Conservation (phyloP, 2,329 filamentous ascomycete species). For the Diaporthe eres region DNA sequence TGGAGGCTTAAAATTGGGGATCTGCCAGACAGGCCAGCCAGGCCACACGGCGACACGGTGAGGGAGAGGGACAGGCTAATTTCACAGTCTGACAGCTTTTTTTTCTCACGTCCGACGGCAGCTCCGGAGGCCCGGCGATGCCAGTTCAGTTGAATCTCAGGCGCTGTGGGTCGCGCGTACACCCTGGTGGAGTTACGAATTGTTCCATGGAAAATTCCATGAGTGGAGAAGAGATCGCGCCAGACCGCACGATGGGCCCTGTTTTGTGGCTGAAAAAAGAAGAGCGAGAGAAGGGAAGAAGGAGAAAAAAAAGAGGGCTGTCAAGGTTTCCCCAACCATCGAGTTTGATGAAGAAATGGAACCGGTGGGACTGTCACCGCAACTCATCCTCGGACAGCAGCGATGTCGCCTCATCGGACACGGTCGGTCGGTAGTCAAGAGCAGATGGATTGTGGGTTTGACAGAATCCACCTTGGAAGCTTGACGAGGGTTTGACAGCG, state of each 20-base stretch:
- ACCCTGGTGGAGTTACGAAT: conserved; percentile 37
- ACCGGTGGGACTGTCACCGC: conserved; percentile 29
- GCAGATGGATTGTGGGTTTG: conserved; percentile 14
- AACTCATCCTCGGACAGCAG: conserved; percentile 10
- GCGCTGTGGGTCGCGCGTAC: conserved; percentile 28
- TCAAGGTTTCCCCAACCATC: conserved; percentile 40
- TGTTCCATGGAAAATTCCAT: conserved; percentile 43
- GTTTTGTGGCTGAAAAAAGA: conserved; percentile 14
- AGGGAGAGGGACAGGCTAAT: conserved; percentile 9
- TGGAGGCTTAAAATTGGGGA: conserved; percentile 32
- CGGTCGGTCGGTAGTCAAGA: conserved; percentile 16
- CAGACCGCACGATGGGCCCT: conserved; percentile 32
- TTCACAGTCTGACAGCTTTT: conserved; percentile 16
- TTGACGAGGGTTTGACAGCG: conserved; percentile 20
- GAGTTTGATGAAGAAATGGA: conserved; percentile 26
- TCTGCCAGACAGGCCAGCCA: conserved; percentile 9
- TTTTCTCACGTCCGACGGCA: conserved; percentile 31
- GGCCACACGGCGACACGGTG: conserved; percentile 11
- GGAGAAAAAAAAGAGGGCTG: conserved; percentile 8
- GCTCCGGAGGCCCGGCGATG: conserved; percentile 32
- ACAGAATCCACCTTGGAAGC: conserved; percentile 20
- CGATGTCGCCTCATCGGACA: conserved; percentile 12
- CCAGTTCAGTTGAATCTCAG: conserved; percentile 31
- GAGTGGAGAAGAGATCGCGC: conserved; percentile 37
- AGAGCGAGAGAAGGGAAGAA: neutral